Conservation (phyloP, 1,139 yeast genomes). For the Lodderomyces elongisporus region DNA sequence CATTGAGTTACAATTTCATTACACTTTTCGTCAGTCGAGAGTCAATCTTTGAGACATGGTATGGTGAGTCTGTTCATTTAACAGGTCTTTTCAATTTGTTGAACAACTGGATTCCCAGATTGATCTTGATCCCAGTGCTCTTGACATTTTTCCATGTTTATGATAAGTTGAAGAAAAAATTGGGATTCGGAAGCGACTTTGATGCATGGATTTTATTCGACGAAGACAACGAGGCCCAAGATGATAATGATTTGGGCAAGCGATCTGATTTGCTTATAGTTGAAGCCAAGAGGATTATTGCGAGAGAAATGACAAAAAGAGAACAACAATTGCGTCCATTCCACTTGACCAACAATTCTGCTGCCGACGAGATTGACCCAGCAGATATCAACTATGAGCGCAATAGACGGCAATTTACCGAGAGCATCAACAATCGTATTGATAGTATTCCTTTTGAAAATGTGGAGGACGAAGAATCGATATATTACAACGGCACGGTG, state of each 20-base stretch:
- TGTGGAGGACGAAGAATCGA: slow-evolving; percentile 6
- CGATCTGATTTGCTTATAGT: slow-evolving; percentile 36
- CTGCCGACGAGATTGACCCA: slow-evolving; percentile 13
- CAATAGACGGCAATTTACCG: slow-evolving; percentile 26
- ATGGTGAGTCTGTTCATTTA: slow-evolving; percentile 70
- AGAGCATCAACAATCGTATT: slow-evolving; percentile 14
- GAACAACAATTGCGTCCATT: slow-evolving; percentile 26
- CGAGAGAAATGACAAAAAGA: slow-evolving; percentile 31
- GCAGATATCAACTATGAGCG: slow-evolving; percentile 31
- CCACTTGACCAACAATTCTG: slow-evolving; percentile 15
- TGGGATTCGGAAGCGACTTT: slow-evolving; percentile 48
- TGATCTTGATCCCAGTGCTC: slow-evolving; percentile 62
- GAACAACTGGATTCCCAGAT: slow-evolving; percentile 71
- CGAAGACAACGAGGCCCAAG: slow-evolving; percentile 21
- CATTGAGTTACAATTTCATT: slow-evolving; percentile 73
- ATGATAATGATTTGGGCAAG: slow-evolving; percentile 14
- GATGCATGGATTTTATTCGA: slow-evolving; percentile 53
- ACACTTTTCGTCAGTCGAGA: slow-evolving; percentile 52
- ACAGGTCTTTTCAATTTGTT: slow-evolving; percentile 70
- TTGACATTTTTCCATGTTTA: slow-evolving; percentile 66
- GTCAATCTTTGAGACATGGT: slow-evolving; percentile 52
- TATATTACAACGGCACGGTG: slow-evolving; percentile 8
- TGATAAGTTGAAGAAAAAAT: slow-evolving; percentile 51
- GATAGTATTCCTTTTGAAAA: too few relatives aligned
- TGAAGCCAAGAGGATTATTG: slow-evolving; percentile 39